Base-by-base conservation (phyloP, 495 filamentous ascomycete genomes). In the Tuber melanosporum region DNA sequence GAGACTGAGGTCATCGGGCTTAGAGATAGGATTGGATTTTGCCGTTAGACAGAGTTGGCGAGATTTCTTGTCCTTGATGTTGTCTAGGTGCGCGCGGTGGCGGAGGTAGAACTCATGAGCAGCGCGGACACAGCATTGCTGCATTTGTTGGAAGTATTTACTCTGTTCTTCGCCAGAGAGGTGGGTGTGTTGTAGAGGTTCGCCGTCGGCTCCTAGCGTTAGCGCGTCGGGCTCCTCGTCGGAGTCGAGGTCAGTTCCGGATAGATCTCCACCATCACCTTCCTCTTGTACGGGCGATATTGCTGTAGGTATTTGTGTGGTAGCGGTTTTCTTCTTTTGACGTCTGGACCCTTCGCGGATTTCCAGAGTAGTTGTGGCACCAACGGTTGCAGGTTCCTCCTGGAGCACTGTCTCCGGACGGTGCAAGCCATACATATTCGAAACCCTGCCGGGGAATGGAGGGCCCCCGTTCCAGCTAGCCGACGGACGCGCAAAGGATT, bases 61-160 rank as follows among this genome's bases (percentile, higher is more conserved):
- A 44, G 72, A 74, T n/a, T 76, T 77, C 62, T 74, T 71, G 42
- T 83, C 81, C 49, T 80, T 80, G 17, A 83, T 77, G 41, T 52
- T 75, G 43, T 82, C 80, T 4, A 83, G 78, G 19, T 78, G 75
- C 7, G 42, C 6, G 70, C 79, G 75, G 72, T 83, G 76, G 10
- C 72, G 79, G 44, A 46, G 72, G 66, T 83, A 83, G 71, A 83
- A 83, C 3, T 62, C 75, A 70, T 77, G 78, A 39, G 79, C 79
- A 12, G 79, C 79, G 39, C 79, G 73, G 32, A 81, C 75, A 49
- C 78, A 82, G 42, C 77, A 79, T 36, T 76, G 74, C 42, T 83
- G 79, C 71, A 83, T 77, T 62, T 80, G 71, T 26, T 72, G 72
- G 72, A 83, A 83, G 66, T 83, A 83, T 46, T 66, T 57, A 72